A percentile compares a stretch with the other conserved stretches of the same genome.
Evolutionary conservation across 108 stramenopile genomes (phyloP).

Genomic region (Epithemia pelagica): DNA sequence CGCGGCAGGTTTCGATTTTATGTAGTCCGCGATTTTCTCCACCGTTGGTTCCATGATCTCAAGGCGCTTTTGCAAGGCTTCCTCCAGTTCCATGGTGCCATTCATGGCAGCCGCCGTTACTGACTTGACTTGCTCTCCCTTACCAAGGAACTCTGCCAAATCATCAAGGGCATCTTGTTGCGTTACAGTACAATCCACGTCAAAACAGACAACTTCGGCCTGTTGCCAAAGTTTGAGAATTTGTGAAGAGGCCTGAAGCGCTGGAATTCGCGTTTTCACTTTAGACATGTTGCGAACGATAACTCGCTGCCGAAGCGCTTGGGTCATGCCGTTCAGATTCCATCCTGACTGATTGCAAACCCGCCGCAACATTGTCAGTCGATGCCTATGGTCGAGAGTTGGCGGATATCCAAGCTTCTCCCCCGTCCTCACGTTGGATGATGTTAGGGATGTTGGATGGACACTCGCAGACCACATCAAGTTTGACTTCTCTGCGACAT

Average conservation of each 20-base stretch:
- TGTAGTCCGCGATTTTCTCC: constrained; percentile 2
- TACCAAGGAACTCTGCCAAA: constrained; percentile 8
- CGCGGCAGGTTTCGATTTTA: constrained; percentile 4
- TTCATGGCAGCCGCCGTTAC: constrained; percentile 7
- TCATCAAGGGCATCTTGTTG: constrained; percentile 12
- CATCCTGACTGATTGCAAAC: no score
- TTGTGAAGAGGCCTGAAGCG: constrained; percentile 1
- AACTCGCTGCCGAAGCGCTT: neutral
- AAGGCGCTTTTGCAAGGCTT: constrained; percentile 10
- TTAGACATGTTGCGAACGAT: neutral
- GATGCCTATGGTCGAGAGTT: no score
- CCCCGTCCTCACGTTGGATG: no score
- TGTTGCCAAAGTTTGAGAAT: constrained; percentile 10
- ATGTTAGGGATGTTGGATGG: no score
- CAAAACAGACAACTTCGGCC: constrained; percentile 2
- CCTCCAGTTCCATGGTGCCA: constrained; percentile 4
- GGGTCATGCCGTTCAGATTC: no score
- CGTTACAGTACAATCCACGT: constrained; percentile 4
- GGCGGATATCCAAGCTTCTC: no score
- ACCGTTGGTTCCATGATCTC: constrained; percentile 14
- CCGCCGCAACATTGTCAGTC: no score
- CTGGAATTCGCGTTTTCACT: neutral
- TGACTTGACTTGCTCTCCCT: neutral
- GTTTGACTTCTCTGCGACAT: no score
- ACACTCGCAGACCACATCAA: no score